These are phyloP conservation scores for Tolypocladium endophyticum DNA, from an alignment of 2,329 filamentous ascomycete species.

Conservation along the genomic window DNA sequence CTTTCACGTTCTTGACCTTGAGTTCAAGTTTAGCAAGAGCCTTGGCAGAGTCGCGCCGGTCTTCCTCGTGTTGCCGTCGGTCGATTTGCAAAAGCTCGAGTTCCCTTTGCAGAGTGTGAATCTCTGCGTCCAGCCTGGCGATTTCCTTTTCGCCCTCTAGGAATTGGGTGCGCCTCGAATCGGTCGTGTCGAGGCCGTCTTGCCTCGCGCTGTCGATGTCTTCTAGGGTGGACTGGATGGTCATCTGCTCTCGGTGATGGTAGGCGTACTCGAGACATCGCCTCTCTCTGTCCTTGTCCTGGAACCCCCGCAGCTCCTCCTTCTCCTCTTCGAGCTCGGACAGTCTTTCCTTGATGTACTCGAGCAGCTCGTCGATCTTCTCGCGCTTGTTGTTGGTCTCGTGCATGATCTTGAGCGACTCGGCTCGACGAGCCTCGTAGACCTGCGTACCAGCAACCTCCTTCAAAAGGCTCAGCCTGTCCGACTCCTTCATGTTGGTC, in stretches of 20 bases:
- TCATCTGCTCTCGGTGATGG: slow-evolving; percentile 78
- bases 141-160: slow-evolving; percentile 72
- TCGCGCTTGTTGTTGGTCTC: slow-evolving; percentile 91
- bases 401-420: slow-evolving; percentile 92
- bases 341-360: slow-evolving; percentile 84
- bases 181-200: slow-evolving; percentile 73
- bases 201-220: slow-evolving; percentile 74
- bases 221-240: slow-evolving; percentile 66
- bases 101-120: slow-evolving; percentile 69
- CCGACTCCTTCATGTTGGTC: slow-evolving; percentile 97
- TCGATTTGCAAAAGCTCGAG: slow-evolving; percentile 80
- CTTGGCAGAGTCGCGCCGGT: slow-evolving; percentile 73
- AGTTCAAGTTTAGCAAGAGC: slow-evolving; percentile 77
- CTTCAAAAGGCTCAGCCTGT: slow-evolving; percentile 81
- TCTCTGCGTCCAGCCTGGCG: slow-evolving; percentile 64
- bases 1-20: slow-evolving; percentile 69
- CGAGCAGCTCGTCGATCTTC: slow-evolving; percentile 87
- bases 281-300: slow-evolving; percentile 88
- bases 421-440: slow-evolving; percentile 82
- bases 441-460: slow-evolving; percentile 98
- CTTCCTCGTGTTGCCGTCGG: slow-evolving; percentile 77
- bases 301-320: slow-evolving; percentile 85
- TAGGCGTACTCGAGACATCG: slow-evolving; percentile 91
- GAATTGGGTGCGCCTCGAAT: slow-evolving; percentile 68
- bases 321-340: slow-evolving; percentile 92